phyloP scores from a whole-genome alignment of 2,329 filamentous ascomycete genomes.

The Pleurostoma richardsiae region DNA sequence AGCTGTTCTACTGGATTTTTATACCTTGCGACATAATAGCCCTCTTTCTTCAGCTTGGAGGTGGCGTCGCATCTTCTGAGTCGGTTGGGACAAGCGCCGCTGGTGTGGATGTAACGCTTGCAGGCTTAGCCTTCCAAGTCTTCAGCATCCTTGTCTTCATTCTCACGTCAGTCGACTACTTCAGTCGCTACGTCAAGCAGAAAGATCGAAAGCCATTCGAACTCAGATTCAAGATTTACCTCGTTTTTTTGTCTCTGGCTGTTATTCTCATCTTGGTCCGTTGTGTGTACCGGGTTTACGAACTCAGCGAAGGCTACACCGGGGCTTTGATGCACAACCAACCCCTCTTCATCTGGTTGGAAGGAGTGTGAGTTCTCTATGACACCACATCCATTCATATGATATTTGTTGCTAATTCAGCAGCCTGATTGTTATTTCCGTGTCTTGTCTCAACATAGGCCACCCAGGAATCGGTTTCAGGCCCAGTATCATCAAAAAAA shows the following conservation, averaged over 20 bases:
- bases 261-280: slow-evolving; percentile 52
- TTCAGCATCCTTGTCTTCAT: slow-evolving; percentile 40
- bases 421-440: slow-evolving; percentile 6
- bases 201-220: not conserved
- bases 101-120: slow-evolving; percentile 44
- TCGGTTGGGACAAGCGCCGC: slow-evolving; percentile 27
- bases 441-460: slow-evolving; percentile 10
- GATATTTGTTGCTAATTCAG: not conserved
- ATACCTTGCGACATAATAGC: slow-evolving; percentile 47
- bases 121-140: slow-evolving; percentile 47
- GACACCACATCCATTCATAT: not conserved
- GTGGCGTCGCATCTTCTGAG: slow-evolving; percentile 37
- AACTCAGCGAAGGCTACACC: slow-evolving; percentile 51
- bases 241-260: slow-evolving; percentile 42
- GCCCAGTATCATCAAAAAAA: not conserved
- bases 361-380: slow-evolving; percentile 26
- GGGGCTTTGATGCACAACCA: slow-evolving; percentile 44
- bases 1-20: slow-evolving; percentile 26
- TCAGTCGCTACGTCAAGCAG: slow-evolving; percentile 18
- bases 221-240: slow-evolving; percentile 39
- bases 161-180: slow-evolving; percentile 33
- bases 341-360: slow-evolving; percentile 40
- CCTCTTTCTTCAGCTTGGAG: slow-evolving; percentile 44
- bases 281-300: slow-evolving; percentile 53
- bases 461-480: slow-evolving; percentile 7